phyloP scores from a whole-genome alignment of 331 rosid genomes.

The Pyrus hybrid region DNA sequence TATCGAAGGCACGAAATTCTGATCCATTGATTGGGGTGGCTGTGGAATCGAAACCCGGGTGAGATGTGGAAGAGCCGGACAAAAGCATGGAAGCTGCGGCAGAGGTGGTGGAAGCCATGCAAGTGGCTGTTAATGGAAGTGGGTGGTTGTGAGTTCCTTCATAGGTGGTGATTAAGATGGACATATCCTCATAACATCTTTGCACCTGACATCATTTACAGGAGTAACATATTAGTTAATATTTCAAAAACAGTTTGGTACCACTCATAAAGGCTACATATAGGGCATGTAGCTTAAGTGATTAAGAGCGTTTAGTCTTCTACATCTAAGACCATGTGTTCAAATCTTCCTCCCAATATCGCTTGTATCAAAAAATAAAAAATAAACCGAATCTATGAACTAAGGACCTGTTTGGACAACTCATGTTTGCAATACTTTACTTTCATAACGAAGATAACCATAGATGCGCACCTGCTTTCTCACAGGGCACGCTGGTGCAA shows the following conservation, averaged over 20 bases:
- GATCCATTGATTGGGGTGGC: constrained; percentile 4
- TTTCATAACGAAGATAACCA: not conserved
- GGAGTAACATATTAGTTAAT: not conserved
- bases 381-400: not conserved
- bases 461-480: constrained; percentile 55
- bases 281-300: not conserved
- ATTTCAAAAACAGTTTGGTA: not conserved
- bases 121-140: constrained; percentile 46
- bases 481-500: constrained; percentile 75
- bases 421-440: not conserved
- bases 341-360: not conserved
- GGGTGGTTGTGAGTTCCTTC: constrained; percentile 71
- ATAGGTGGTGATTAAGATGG: constrained; percentile 45
- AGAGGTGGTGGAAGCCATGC: constrained; percentile 57
- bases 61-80: constrained; percentile 31
- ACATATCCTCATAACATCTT: constrained; percentile 26
- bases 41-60: constrained; percentile 7
- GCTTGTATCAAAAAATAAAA: not conserved
- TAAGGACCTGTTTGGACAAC: not conserved
- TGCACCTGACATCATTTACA: constrained; percentile 41
- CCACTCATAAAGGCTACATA: not conserved
- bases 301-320: not conserved
- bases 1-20: constrained; percentile 21
- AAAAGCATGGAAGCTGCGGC: constrained; percentile 54
- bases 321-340: not conserved